These are phyloP conservation scores for Chalciporus pseudorubinellus DNA, from an alignment of 768 basidiomycete genomes.

Conservation along the genomic window DNA sequence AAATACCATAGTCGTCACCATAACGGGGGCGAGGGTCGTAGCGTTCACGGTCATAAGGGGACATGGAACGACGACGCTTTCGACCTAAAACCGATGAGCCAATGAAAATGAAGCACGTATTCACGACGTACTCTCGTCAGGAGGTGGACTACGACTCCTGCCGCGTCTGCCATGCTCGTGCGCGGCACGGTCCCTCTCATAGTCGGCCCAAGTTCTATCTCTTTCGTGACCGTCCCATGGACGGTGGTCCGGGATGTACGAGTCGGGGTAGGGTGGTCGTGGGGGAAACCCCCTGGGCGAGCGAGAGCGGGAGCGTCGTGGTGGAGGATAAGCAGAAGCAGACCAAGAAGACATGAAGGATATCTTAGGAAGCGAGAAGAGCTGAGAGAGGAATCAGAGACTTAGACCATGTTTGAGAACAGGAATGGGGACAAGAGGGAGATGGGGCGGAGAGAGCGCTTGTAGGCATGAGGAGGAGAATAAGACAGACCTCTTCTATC, in stretches of 20 bases:
- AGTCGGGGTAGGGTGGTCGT: constrained; percentile 56
- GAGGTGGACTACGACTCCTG: constrained; percentile 73
- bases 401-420: constrained; percentile 40
- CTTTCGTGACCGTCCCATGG: constrained; percentile 73
- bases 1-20: constrained; percentile 77
- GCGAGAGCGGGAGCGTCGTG: constrained; percentile 80
- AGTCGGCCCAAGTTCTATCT: constrained; percentile 61
- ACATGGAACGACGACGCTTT: constrained; percentile 73
- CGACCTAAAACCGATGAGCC: constrained; percentile 41
- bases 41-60: constrained; percentile 78
- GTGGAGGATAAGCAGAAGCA: constrained; percentile 64
- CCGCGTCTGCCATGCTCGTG: constrained; percentile 71
- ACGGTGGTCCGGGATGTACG: constrained; percentile 58
- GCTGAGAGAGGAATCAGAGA: constrained; percentile 49
- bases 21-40: constrained; percentile 83
- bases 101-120: neutral
- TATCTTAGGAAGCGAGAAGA: constrained; percentile 30
- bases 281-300: constrained; percentile 60
- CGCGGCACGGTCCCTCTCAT: constrained; percentile 66
- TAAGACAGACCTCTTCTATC: constrained; percentile 87
- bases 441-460: constrained; percentile 66
- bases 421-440: constrained; percentile 55
- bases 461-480: constrained; percentile 69
- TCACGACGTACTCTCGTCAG: constrained; percentile 57
- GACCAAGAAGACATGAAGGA: constrained; percentile 76